Evolutionary conservation across 495 filamentous ascomycete genomes (phyloP).

Genomic region (Aspergillus heteromorphus): DNA sequence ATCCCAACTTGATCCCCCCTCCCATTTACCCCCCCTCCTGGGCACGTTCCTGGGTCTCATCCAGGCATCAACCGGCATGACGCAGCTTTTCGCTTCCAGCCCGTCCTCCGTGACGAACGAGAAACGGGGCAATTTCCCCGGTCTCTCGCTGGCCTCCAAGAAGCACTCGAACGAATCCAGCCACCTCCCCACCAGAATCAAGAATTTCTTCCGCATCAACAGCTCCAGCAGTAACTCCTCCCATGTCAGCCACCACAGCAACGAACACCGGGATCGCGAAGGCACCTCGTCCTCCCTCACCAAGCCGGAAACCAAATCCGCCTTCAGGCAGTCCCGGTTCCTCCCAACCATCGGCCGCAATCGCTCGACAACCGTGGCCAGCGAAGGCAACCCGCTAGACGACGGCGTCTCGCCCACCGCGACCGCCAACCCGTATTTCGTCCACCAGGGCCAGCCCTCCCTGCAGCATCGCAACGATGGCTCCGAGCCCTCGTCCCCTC

Average conservation of each 20-base stretch:
- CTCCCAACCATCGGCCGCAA: conserved; percentile 72
- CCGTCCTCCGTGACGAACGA: conserved; percentile 39
- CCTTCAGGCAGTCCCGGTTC: conserved; percentile 78
- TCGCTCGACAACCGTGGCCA: conserved; percentile 82
- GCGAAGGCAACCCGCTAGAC: conserved; percentile 86
- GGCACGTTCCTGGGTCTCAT: neutral
- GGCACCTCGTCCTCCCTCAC: conserved; percentile 26
- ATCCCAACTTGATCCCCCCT: neutral
- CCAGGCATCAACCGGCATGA: conserved; percentile 27
- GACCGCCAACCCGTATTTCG: conserved; percentile 94
- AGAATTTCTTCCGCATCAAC: conserved; percentile 98
- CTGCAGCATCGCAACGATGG: conserved; percentile 91
- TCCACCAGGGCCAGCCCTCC: conserved; percentile 89
- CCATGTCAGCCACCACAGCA: conserved; percentile 27
- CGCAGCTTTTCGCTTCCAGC: conserved; percentile 42
- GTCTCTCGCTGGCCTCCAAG: conserved; percentile 42
- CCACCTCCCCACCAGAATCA: conserved; percentile 84
- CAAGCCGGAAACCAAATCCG: conserved; percentile 53
- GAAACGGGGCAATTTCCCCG: conserved; percentile 43
- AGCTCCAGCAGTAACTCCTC: conserved; percentile 53
- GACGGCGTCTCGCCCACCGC: conserved; percentile 88
- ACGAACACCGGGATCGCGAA: conserved; percentile 15
- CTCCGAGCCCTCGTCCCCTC: conserved; percentile 93
- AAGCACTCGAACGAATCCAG: conserved; percentile 46
- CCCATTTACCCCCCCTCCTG: neutral